Conservation (phyloP, 352 stramenopile species). For the Phytophthora macrochlamydospora region DNA sequence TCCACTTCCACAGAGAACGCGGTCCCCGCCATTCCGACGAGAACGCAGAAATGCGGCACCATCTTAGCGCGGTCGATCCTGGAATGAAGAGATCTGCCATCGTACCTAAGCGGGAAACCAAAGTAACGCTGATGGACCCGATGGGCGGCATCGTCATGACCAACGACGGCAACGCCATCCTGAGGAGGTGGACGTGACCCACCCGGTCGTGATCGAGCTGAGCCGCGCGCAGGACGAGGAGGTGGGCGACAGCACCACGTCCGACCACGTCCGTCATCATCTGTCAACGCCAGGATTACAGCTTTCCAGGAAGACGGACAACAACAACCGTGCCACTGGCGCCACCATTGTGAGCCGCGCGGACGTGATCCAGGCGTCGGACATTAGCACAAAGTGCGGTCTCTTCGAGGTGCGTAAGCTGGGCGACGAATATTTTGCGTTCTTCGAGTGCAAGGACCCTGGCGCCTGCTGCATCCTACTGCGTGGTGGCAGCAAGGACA, state of each 20-base stretch:
- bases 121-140: constrained; percentile 97
- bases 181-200: constrained; percentile 98
- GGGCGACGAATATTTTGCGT: constrained; percentile 97
- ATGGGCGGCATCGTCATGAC: constrained; percentile 99
- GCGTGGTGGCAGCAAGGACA: constrained; percentile 98
- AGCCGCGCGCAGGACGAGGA: constrained; percentile 99
- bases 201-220: constrained; percentile 99
- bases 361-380: constrained; percentile 98
- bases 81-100: too few species aligned
- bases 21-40: too few species aligned
- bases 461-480: constrained; percentile 99
- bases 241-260: constrained; percentile 98
- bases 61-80: too few species aligned
- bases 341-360: constrained; percentile 98
- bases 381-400: constrained; percentile 98
- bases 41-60: too few species aligned
- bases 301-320: constrained; percentile 99
- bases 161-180: constrained; percentile 99
- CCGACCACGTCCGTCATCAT: constrained; percentile 97
- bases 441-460: constrained; percentile 98
- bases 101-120: too few species aligned
- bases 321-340: constrained; percentile 97
- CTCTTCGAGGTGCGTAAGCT: constrained; percentile 97
- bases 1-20: too few species aligned
- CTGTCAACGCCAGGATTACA: constrained; percentile 97